Percentiles rank a stretch among this genome's conserved stretches.
Evolutionary conservation across 306 rosid genomes (phyloP).

Genomic region (Albizia julibrissin): DNA sequence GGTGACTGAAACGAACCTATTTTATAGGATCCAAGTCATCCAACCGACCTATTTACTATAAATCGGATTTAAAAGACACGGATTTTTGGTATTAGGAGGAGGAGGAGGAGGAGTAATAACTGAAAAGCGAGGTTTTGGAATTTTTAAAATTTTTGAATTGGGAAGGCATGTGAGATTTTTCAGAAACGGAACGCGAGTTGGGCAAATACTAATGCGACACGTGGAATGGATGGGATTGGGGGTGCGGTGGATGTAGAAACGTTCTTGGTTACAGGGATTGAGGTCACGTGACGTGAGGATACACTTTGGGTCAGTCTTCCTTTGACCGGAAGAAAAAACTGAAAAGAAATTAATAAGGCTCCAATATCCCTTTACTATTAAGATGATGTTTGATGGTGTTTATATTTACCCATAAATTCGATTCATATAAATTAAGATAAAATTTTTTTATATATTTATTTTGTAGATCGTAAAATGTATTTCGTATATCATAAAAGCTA

Average conservation of each 20-base stretch:
- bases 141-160: background rate
- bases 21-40: constrained; percentile 57
- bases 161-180: constrained; percentile 9
- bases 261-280: background rate
- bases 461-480: too few relatives aligned
- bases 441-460: too few relatives aligned
- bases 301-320: constrained; percentile 53
- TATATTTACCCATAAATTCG: too few relatives aligned
- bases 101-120: background rate
- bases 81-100: background rate
- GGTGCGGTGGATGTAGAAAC: background rate
- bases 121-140: background rate
- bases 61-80: constrained; percentile 32
- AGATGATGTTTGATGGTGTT: too few relatives aligned
- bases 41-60: constrained; percentile 41
- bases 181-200: constrained; percentile 13
- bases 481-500: too few relatives aligned
- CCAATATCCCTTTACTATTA: background rate
- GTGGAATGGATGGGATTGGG: constrained; percentile 27
- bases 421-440: too few relatives aligned
- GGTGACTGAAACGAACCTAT: constrained; percentile 31
- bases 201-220: constrained; percentile 28
- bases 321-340: constrained; percentile 55
- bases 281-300: constrained; percentile 59
- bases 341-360: background rate